Evolutionary conservation across 2,329 filamentous ascomycete species (phyloP), one percentile per base, ranked within the genome.

Genomic region (Allantophomopsis cytisporea): DNA sequence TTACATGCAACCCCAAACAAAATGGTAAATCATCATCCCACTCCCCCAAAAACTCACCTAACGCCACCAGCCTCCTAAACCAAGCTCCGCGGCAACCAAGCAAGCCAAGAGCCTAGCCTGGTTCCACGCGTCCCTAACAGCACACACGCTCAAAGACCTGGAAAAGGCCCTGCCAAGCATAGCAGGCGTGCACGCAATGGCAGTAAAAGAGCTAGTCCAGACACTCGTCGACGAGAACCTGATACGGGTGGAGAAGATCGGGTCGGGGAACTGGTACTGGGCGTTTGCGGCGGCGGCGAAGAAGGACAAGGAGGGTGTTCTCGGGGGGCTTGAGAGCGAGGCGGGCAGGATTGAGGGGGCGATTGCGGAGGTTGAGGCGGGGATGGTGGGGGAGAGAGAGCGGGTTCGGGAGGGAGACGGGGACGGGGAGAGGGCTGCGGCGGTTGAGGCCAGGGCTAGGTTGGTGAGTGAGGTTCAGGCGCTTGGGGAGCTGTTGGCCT

Each of bases 211-310:
- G 50, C 79, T 76, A 51, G 60, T 82, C 14, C 74, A 79, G 53
- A 62, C 66, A 4, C 65, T 82, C 15, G 60, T 64, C 7, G 74
- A 80, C 49, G 78, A 82, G 41, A 65, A 64, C 49, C 66, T 69
- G 48, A 69, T 82, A 44, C 67, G 68, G 14, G 70, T 79, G 20
- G 77, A 82, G 60, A 82, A 81, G 56, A 82, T 83, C 49, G 78
- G 77, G 34, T 77, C 67, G 45, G 76, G 75, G 20, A 82, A 82
- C 54, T 83, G 77, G 77, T 82, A 81, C 59, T 83, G 78, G 78
- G 70, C 66, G 45, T 82, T 81, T 53, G 63, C 59, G 14, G 73
- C 66, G 20, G 73, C 80, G 39, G 71, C 52, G 8, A 57, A 54
- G 48, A 55, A 71, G 50, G 68, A 63, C 51, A 67, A 65, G 36